Base-by-base conservation (phyloP, 179 eudicot species). In the Sideroxylon spinosum region DNA sequence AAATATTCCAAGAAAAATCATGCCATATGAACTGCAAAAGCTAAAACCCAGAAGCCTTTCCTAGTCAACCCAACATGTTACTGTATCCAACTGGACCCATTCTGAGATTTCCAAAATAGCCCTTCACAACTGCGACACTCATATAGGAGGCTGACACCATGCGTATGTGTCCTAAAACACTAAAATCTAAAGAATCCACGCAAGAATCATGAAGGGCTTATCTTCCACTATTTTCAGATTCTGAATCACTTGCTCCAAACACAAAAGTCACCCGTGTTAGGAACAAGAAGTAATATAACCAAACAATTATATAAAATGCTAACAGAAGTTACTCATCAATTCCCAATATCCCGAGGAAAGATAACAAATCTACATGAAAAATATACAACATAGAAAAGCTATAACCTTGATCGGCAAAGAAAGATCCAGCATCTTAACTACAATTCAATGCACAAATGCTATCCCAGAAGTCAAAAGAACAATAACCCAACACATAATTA, bases 161-260 rank as follows among this genome's bases (percentile, higher is more conserved):
- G 9, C 44, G 20, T 22, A 2, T 44, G 37, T 7, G 59, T 59
- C 59, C 78, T 5, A 63, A 26, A 64, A 16, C 49, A 19, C 26
- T 63, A 20, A 29, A 44, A 75, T 23, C 9, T 1, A 76, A 48
- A 17, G 22, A 61, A 76, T 25, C 62, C 57, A 62, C 19, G 20
- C 78, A 63, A 63, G 78, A 76, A 48, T 25, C 37, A 50, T 48
- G 71, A 46, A 5, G 25, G 53, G 60, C 50, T 20, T 28, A n/a
- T 50, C 11, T 22, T 0, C 49, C 53, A 49, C 8, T 17, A 48
- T 64, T 17, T 61, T 57, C 66, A 57, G 66, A 57, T 57, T 59
- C 68, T 23, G 12, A 37, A 60, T 74, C 53, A 22, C 57, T 25
- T 65, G 19, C 28, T 26, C 28, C 5, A 6, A 75, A 49, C 60